Evolutionary conservation across 495 filamentous ascomycete species (phyloP), one percentile per base, ranked within the genome.

Genomic region (Jackrogersella multiformis): DNA sequence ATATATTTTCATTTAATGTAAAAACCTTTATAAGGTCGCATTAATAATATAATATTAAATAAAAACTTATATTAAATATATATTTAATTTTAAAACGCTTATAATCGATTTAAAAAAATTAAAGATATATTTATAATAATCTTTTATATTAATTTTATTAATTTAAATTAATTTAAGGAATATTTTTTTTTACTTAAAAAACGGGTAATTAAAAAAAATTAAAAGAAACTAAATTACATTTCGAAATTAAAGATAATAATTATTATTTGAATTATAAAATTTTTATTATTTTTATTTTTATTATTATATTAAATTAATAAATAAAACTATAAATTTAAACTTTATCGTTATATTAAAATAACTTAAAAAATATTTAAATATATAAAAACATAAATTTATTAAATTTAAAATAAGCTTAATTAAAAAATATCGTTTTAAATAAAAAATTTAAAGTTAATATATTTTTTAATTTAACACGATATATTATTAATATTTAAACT

Each of bases 331-430:
- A n/a, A n/a, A n/a, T n/a, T n/a, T n/a, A n/a, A n/a, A n/a, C n/a
- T n/a, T n/a, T n/a, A n/a, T n/a, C 36, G 20, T 21, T 3, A 55
- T 41, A 39, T 56, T 30, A 39, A 41, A 41, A 56, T 55, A 35
- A 24, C 21, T 24, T 28, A 55, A 55, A 55, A 30, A 30, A 3
- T 55, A n/a, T n/a, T n/a, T n/a, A n/a, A n/a, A n/a, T 56, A 41
- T 56, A 56, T 56, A 30, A 30, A 30, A 30, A 4, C 28, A 30
- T 30, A 4, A 30, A 4, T 30, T 8, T 30, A 4, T 30, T 30
- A 30, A 21, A 21, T 15, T 34, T 48, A 48, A 52, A n/a, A n/a
- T n/a, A n/a, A n/a, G n/a, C n/a, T 52, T 34, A 52, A 52, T 34
- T 30, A n/a, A n/a, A n/a, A n/a, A n/a, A n/a, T n/a, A n/a, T n/a